Evolutionary conservation across 2,329 filamentous ascomycete species (phyloP).

Genomic region (Triangularia verruculosa): DNA sequence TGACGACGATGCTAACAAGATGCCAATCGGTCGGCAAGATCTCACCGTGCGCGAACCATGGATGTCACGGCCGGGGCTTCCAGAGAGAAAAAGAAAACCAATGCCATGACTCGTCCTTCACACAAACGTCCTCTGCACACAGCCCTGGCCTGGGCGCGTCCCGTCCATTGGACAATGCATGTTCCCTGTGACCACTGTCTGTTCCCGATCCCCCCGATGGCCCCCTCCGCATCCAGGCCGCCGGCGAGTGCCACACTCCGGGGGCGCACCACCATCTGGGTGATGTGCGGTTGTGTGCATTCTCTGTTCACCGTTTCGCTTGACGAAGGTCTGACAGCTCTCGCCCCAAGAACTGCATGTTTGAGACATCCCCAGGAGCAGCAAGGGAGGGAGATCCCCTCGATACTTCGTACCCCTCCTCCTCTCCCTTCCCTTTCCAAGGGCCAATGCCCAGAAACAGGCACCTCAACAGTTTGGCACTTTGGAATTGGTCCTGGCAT

Average conservation of each 20-base stretch:
- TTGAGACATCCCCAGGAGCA: neutral
- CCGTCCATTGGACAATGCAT: conserved; percentile 14
- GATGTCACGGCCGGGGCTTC: neutral
- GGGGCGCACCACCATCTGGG: conserved; percentile 1
- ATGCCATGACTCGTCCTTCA: conserved; percentile 1
- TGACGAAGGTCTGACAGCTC: conserved; percentile 15
- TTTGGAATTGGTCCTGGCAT: conserved; percentile 5
- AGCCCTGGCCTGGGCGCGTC: conserved; percentile 5
- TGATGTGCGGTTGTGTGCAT: neutral
- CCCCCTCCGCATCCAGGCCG: neutral
- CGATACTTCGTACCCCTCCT: no score
- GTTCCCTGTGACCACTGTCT: conserved; percentile 4
- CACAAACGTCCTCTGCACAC: neutral
- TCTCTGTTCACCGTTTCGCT: neutral
- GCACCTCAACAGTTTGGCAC: conserved; percentile 3
- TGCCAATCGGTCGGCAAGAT: neutral
- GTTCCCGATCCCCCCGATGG: neutral
- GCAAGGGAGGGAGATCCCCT: conserved; percentile 9
- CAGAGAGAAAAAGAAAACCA: neutral
- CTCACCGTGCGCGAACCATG: conserved; percentile 1
- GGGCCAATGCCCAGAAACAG: conserved; percentile 2
- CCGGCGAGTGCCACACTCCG: neutral
- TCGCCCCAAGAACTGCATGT: conserved; percentile 7
- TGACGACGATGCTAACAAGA: neutral
- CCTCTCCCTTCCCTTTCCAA: conserved; percentile 2